Evolutionary conservation across 441 rosid genomes (phyloP), one percentile per base, ranked within the genome.

Genomic region (Gossypium lobatum): DNA sequence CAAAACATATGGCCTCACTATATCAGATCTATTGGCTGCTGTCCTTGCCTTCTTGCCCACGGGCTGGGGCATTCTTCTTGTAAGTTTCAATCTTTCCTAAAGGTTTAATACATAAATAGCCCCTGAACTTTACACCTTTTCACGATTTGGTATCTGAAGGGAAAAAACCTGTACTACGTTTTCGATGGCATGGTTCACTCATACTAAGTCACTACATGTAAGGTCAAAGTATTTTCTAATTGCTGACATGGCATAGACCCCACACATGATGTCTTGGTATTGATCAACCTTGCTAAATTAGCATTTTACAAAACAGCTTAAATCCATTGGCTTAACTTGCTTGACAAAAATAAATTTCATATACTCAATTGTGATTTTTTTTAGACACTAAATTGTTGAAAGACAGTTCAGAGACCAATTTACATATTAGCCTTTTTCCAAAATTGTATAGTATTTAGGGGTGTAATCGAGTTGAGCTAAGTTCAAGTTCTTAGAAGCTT

Each of bases 51-150:
- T 96, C 85, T 73, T 91, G 83, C 98, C 91, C 18, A 80, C 98
- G 0, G 99, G 98, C 0, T 95, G 98, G 99, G 95, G 94, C 76
- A 8, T 95, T 64, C 80, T 95, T 73, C 91, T 93, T 79, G 99
- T 96, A 83, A 90, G 97, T 83, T 31, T 59, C 57, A 69, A 17
- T 26, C 11, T 68, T 50, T 50, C 26, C 14, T 25, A 39, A 62
- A 58, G 16, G n/a, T 14, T 58, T 23, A 23, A 58, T 58, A 58
- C n/a, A 6, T 21, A 58, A 58, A 58, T 23, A 23, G 17, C 20
- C 39, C 65, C 42, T 2, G 20, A 61, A 61, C 20, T 14, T 26
- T 61, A 61, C 17, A 58, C 63, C 20, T 57, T 57, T 18, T 57
- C 2, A 5, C 31, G 0, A 11, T 23, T 58, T 11, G 63, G 16